Evolutionary conservation across 2,329 filamentous ascomycete species (phyloP).

Genomic region (Endoconidiophora polonica): DNA sequence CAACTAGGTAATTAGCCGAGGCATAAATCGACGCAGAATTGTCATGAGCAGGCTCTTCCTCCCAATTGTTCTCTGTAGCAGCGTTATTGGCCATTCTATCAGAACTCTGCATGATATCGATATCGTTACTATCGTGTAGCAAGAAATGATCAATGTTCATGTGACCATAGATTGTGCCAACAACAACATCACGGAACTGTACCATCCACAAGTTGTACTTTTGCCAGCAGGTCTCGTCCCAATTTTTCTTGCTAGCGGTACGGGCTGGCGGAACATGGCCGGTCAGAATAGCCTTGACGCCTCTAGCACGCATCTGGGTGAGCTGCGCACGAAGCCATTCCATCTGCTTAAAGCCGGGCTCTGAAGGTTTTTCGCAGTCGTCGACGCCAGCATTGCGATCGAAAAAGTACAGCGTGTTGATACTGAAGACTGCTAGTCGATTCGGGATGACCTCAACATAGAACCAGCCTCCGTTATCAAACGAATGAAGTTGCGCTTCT

Average conservation of each 20-base stretch:
- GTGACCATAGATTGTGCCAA: constrained; percentile 69
- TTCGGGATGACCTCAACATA: constrained; percentile 79
- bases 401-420: constrained; percentile 96
- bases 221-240: constrained; percentile 97
- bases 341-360: constrained; percentile 87
- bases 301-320: constrained; percentile 60
- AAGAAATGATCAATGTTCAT: constrained; percentile 99
- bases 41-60: constrained; percentile 18
- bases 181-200: constrained; percentile 80
- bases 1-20: constrained; percentile 61
- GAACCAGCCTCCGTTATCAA: constrained; percentile 89
- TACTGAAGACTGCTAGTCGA: constrained; percentile 72
- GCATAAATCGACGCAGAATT: constrained; percentile 15
- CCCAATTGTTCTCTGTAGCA: constrained; percentile 23
- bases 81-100: constrained; percentile 36
- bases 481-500: constrained; percentile 78
- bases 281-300: constrained; percentile 87
- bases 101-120: constrained; percentile 34
- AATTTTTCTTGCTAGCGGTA: constrained; percentile 67
- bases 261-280: constrained; percentile 88
- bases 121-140: constrained; percentile 66
- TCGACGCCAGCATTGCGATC: constrained; percentile 86
- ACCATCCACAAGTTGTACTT: constrained; percentile 85
- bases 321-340: constrained; percentile 91
- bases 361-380: constrained; percentile 59